Conservation (phyloP, 805 yeast genomes). For the Saturnispora silvae region DNA sequence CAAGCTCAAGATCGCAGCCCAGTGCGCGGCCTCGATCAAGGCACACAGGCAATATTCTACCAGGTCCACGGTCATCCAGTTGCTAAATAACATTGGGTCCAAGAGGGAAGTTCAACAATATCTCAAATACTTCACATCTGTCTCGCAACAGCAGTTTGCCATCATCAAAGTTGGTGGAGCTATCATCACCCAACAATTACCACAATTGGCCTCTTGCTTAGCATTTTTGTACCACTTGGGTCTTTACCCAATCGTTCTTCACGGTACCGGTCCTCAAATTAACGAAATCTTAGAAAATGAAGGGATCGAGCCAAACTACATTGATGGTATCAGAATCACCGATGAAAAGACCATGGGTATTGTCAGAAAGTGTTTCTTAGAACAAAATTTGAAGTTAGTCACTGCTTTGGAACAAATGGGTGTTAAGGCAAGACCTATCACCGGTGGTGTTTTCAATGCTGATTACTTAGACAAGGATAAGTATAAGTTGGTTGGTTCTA, state of each 20-base stretch:
- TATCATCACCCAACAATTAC: conserved; percentile 86
- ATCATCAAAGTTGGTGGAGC: conserved; percentile 99
- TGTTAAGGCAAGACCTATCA: conserved; percentile 96
- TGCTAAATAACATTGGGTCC: conserved; percentile 91
- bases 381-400: conserved; percentile 89
- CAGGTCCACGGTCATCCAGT: conserved; percentile 90
- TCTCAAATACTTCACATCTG: conserved; percentile 91
- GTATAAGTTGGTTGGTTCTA: conserved; percentile 87
- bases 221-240: conserved; percentile 97
- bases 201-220: conserved; percentile 88
- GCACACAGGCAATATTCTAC: conserved; percentile 40
- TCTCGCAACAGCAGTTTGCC: conserved; percentile 93
- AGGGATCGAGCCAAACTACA: conserved; percentile 92
- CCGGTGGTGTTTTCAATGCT: conserved; percentile 95
- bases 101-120: conserved; percentile 98
- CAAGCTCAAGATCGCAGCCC: conserved; percentile 1
- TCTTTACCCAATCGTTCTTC: conserved; percentile 89
- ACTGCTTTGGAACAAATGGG: conserved; percentile 95
- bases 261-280: conserved; percentile 99
- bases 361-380: conserved; percentile 89
- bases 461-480: conserved; percentile 82
- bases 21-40: not conserved
- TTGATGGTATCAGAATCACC: conserved; percentile 94
- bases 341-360: conserved; percentile 92
- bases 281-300: conserved; percentile 86